Base-by-base conservation (phyloP, 257 asterid genomes). In the Craterostigma plantagineum region DNA sequence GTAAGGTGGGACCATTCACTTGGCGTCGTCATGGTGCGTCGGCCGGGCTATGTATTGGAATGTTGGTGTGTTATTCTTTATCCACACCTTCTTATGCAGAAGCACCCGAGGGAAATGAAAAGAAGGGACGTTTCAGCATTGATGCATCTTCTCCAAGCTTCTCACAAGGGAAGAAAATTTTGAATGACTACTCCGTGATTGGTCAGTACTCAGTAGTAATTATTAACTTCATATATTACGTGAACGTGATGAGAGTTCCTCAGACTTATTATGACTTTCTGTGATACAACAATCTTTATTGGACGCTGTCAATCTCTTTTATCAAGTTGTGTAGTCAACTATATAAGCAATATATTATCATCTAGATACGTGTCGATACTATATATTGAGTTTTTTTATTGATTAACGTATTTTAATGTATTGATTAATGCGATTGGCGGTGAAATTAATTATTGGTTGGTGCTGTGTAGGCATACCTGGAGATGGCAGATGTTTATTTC, bases 401-500 rank as follows among this genome's bases (percentile, higher is more conserved):
- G n/a, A n/a, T n/a, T n/a, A n/a, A n/a, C n/a, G n/a, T n/a, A n/a
- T n/a, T n/a, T n/a, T n/a, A n/a, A n/a, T n/a, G n/a, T n/a, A n/a
- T n/a, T n/a, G n/a, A n/a, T n/a, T n/a, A n/a, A n/a, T n/a, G n/a
- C n/a, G n/a, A n/a, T n/a, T n/a, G n/a, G n/a, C n/a, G n/a, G n/a
- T n/a, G n/a, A 10, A n/a, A 42, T 48, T 37, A 55, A 33, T 46
- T 36, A 41, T 54, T 50, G 50, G 48, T 65, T 34, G 55, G 61
- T 39, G 30, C 12, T 55, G 41, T 46, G 60, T 60, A 81, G 97
- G 97, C 52, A 76, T 87, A 63, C 98, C 98, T 49, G 98, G 98
- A 58, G 98, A 87, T 18, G 98, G 98, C 43, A 82, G 95, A 70
- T 87, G 98, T 68, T 68, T 87, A 73, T 87, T 87, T 59, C 95